These are phyloP conservation scores for Aspergillus clavatus DNA, from an alignment of 2,329 filamentous ascomycete genomes.

Conservation along the genomic window DNA sequence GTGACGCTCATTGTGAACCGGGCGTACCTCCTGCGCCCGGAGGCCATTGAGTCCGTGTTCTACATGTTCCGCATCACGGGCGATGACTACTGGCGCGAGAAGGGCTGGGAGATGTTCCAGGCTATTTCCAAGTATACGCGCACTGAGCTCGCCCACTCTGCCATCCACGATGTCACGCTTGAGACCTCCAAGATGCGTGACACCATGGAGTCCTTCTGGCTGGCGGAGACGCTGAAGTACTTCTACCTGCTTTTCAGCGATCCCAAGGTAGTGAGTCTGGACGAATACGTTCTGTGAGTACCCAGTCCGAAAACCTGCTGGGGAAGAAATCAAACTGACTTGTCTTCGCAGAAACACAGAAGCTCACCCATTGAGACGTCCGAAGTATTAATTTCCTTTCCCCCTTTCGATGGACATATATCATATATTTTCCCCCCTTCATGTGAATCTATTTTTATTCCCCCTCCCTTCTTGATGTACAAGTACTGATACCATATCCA, in stretches of 20 bases:
- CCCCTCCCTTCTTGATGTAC: no score
- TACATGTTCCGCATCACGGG: constrained; percentile 72
- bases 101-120: constrained; percentile 70
- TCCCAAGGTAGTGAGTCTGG: constrained; percentile 39
- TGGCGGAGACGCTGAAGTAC: constrained; percentile 49
- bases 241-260: constrained; percentile 46
- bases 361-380: constrained; percentile 25
- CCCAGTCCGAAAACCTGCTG: neutral
- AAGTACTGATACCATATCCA: constrained; percentile 9
- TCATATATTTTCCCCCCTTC: neutral
- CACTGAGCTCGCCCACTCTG: constrained; percentile 59
- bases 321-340: constrained; percentile 2
- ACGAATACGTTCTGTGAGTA: constrained; percentile 46
- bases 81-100: constrained; percentile 59
- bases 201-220: constrained; percentile 72
- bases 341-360: constrained; percentile 17
- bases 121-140: constrained; percentile 58
- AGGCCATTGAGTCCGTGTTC: constrained; percentile 77
- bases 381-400: constrained; percentile 8
- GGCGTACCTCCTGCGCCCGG: constrained; percentile 51
- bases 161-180: constrained; percentile 61
- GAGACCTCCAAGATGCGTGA: constrained; percentile 46
- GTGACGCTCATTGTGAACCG: constrained; percentile 36
- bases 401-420: neutral
- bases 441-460: neutral